A percentile compares a stretch with the other conserved stretches of the same genome.
Conservation (phyloP, 345 rosid species). For the Schrenkiella parvula region DNA sequence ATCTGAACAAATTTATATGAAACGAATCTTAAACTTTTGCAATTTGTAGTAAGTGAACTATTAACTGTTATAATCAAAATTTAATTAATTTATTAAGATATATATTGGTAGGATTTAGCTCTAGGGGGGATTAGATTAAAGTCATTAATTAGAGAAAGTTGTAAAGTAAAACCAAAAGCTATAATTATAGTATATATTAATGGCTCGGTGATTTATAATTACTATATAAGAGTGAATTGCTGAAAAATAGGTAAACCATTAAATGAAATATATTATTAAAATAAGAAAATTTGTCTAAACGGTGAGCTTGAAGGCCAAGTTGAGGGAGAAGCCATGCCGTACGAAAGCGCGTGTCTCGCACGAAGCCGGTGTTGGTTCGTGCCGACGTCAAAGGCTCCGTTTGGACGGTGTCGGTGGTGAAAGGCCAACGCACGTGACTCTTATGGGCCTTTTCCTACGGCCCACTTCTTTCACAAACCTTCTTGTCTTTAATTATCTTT, state of each 20-base stretch:
- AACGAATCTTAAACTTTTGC: conserved; percentile 3
- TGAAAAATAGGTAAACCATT: conserved; percentile 17
- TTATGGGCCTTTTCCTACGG: conserved; percentile 17
- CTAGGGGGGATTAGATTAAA: not conserved
- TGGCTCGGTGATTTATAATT: conserved; percentile 15
- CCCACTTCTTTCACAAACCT: conserved; percentile 16
- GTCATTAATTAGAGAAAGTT: conserved; percentile 1
- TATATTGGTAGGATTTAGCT: not conserved
- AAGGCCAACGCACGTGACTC: conserved; percentile 23
- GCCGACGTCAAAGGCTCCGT: conserved; percentile 16
- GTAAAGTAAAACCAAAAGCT: not conserved
- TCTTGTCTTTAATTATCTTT: not conserved
- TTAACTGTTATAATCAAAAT: not conserved
- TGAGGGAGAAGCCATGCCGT: conserved; percentile 7
- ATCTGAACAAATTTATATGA: conserved; percentile 1
- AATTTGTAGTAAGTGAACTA: not conserved
- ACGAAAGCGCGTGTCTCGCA: conserved; percentile 18
- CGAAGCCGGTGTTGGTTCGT: conserved; percentile 21
- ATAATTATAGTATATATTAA: conserved; percentile 11
- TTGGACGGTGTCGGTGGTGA: conserved; percentile 30
- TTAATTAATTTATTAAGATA: not conserved
- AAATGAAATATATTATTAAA: not conserved
- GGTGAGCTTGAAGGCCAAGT: conserved; percentile 30
- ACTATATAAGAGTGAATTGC: not conserved
- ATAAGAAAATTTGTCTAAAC: conserved; percentile 7